Evolutionary conservation across 2,329 filamentous ascomycete genomes (phyloP).

Genomic region (Nemania sp.): DNA sequence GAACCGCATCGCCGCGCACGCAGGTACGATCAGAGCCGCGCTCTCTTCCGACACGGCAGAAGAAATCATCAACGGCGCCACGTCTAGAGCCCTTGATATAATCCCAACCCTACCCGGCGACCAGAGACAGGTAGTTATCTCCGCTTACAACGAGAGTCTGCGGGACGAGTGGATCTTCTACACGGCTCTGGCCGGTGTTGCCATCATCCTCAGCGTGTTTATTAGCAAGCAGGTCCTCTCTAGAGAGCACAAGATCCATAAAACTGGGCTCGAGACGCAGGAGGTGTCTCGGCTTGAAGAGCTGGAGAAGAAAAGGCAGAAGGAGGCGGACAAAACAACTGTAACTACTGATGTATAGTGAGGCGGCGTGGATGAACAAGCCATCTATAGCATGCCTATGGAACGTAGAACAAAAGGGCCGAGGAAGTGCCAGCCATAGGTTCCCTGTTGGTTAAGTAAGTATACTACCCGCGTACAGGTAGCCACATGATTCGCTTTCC

Average conservation of each 20-base stretch:
- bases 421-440: too few relatives aligned
- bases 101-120: not conserved
- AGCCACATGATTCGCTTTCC: too few relatives aligned
- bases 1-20: constrained; percentile 30
- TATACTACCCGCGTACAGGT: too few relatives aligned
- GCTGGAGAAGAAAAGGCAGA: too few relatives aligned
- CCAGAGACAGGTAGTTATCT: not conserved
- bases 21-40: too few relatives aligned
- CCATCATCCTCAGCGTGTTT: not conserved
- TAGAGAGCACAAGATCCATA: not conserved
- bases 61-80: not conserved
- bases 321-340: too few relatives aligned
- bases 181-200: not conserved
- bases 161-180: not conserved
- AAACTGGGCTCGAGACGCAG: not conserved
- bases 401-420: too few relatives aligned
- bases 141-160: not conserved
- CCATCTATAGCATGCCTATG: too few relatives aligned
- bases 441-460: too few relatives aligned
- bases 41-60: not conserved
- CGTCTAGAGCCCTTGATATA: not conserved
- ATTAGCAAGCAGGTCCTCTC: not conserved
- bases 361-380: too few relatives aligned
- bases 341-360: too few relatives aligned
- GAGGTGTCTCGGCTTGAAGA: too few relatives aligned